Base-by-base conservation (phyloP, 805 yeast genomes). In the Metschnikowia gelsemii region DNA sequence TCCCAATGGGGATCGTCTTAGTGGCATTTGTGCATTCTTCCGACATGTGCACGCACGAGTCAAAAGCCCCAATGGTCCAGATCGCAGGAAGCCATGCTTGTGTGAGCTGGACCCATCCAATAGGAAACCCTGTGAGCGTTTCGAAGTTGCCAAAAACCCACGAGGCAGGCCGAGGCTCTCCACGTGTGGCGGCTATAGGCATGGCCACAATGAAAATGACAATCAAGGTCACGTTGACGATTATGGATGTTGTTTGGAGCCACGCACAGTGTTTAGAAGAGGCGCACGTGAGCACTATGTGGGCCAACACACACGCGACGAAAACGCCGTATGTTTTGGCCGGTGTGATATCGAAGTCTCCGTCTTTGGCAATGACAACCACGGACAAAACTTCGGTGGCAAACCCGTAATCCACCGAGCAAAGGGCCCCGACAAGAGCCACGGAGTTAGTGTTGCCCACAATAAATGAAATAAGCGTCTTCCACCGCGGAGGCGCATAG, bases 1-100 rank as follows among this genome's bases (percentile, higher is more conserved):
- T 82, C 31, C 87, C 88, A 35, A 76, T 62, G 4, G 89, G 87
- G 4, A 81, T 82, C 9, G 84, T 78, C 37, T 67, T 68, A 4
- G 79, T 66, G 18, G 88, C 83, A 55, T 80, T 76, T 40, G 68
- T 66, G 19, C 84, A 84, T 59, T 83, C 88, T 59, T 83, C 90
- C 17, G 83, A 70, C 78, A 81, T 78, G 63, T 83, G 88, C 38
- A 83, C 79, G 52, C 83, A 79, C 7, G 85, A 76, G 58, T 83
- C 89, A 58, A 81, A 82, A 0, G 84, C 80, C 18, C 85, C 84
- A 56, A 83, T 82, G 14, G 87, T 80, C 89, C 90, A 84, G 44
- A 82, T 75, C 1, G 82, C 80, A 0, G 87, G 81, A 77, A 80
- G 72, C 72, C 80, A 76, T 12, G 75, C 68, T 29, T 50, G 52